Percentiles rank a stretch among this genome's conserved stretches.
phyloP scores from a whole-genome alignment of 352 stramenopile genomes.

The Thraustochytrium striatum region DNA sequence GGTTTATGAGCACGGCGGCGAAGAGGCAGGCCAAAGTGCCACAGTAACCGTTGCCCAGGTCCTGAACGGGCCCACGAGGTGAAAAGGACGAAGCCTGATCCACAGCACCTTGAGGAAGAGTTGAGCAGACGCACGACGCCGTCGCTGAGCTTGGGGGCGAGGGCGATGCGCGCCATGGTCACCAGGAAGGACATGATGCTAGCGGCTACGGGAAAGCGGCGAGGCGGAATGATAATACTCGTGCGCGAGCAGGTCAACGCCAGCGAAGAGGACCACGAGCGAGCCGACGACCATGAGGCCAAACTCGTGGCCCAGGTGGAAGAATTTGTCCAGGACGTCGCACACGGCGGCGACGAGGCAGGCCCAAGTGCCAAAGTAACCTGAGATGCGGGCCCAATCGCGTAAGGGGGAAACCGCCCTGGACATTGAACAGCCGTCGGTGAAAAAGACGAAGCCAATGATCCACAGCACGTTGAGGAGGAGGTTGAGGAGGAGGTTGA shows the following conservation, averaged over 20 bases:
- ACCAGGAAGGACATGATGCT: conserved; percentile 20
- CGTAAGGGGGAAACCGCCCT: conserved; percentile 46
- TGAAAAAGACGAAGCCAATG: conserved; percentile 45
- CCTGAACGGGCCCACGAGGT: conserved; percentile 34
- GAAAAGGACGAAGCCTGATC: conserved; percentile 20
- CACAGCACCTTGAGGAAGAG: conserved; percentile 48
- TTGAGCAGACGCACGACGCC: neutral
- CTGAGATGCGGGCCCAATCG: conserved; percentile 28
- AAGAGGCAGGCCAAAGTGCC: conserved; percentile 39
- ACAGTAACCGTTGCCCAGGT: conserved; percentile 49
- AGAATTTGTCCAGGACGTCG: conserved; percentile 24
- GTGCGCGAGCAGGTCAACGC: neutral
- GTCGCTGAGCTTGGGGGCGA: conserved; percentile 17
- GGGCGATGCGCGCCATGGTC: neutral
- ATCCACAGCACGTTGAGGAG: conserved; percentile 44
- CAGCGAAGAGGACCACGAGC: conserved; percentile 1
- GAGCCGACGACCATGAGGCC: conserved; percentile 17
- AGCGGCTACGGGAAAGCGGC: conserved; percentile 9
- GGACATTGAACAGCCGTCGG: conserved; percentile 36
- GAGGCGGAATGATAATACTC: neutral
- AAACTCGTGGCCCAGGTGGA: conserved; percentile 14
- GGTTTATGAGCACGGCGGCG: conserved; percentile 39
- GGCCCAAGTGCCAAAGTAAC: neutral
- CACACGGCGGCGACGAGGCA: neutral
- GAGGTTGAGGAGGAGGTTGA: too few relatives aligned